Conservation (phyloP, 352 stramenopile species). For the Phytophthora megakarya region DNA sequence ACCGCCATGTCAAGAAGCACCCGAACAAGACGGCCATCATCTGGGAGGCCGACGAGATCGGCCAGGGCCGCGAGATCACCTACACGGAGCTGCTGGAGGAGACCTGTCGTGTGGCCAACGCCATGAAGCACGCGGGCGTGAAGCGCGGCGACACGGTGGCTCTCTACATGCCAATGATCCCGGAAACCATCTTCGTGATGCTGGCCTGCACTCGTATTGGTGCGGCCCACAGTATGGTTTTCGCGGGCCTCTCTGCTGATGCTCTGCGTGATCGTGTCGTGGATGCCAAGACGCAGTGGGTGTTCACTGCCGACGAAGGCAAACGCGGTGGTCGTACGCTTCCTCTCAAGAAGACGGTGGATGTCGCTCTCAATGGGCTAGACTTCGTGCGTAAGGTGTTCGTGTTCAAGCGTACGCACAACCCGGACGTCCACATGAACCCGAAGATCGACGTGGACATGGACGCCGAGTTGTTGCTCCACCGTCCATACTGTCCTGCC, state of each 20-base stretch:
- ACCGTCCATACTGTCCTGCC: slow-evolving; percentile 93
- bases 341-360: slow-evolving; percentile 95
- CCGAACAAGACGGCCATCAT: slow-evolving; percentile 95
- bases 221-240: slow-evolving; percentile 97
- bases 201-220: slow-evolving; percentile 97
- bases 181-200: slow-evolving; percentile 97
- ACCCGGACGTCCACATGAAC: slow-evolving; percentile 71
- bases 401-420: slow-evolving; percentile 92
- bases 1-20: slow-evolving; percentile 88
- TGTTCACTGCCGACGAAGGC: slow-evolving; percentile 93
- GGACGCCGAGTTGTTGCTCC: slow-evolving; percentile 81
- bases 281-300: slow-evolving; percentile 85
- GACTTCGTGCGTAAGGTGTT: slow-evolving; percentile 94
- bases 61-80: slow-evolving; percentile 66
- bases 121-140: slow-evolving; percentile 90
- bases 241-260: slow-evolving; percentile 95
- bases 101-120: slow-evolving; percentile 94
- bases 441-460: slow-evolving; percentile 91
- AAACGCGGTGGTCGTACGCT: slow-evolving; percentile 91
- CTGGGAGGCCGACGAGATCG: slow-evolving; percentile 97
- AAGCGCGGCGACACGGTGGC: slow-evolving; percentile 95
- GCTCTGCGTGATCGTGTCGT: slow-evolving; percentile 94
- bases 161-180: slow-evolving; percentile 99
- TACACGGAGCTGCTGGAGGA: slow-evolving; percentile 56
- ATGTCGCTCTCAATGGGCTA: slow-evolving; percentile 90